These are phyloP conservation scores for Herpetomonas samuelpessoai DNA, from an alignment of 208 protist genomes.

Conservation along the genomic window DNA sequence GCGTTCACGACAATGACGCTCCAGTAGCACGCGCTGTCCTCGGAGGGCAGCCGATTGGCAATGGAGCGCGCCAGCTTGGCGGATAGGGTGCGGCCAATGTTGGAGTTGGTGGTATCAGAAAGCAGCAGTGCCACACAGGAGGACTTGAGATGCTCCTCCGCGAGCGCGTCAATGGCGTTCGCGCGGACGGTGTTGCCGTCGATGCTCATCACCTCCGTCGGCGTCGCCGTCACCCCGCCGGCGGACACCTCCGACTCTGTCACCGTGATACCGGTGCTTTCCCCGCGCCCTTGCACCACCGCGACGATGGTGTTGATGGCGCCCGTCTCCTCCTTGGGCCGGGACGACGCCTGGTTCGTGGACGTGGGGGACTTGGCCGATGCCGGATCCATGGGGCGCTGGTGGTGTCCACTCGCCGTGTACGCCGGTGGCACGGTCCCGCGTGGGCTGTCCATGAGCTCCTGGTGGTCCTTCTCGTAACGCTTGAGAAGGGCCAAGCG, in stretches of 20 bases:
- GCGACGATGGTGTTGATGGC: not conserved
- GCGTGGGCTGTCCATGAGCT: conserved; percentile 13
- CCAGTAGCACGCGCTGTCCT: conserved; percentile 31
- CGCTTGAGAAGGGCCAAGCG: conserved; percentile 2
- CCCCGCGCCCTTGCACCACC: not conserved
- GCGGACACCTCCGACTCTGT: conserved; percentile 2
- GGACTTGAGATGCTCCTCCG: conserved; percentile 25
- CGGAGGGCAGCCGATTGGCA: conserved; percentile 15
- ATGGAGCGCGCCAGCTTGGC: conserved; percentile 14
- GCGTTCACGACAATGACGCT: conserved; percentile 33
- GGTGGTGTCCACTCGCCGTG: conserved; percentile 16
- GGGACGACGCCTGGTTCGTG: not conserved
- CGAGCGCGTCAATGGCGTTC: conserved; percentile 24
- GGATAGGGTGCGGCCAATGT: conserved; percentile 32
- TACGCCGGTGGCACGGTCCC: conserved; percentile 24
- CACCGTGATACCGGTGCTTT: not conserved
- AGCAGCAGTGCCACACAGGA: conserved; percentile 50
- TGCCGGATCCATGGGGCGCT: not conserved
- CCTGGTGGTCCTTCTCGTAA: conserved; percentile 31
- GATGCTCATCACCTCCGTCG: conserved; percentile 29
- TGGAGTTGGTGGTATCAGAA: conserved; percentile 28
- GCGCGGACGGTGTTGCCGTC: conserved; percentile 27
- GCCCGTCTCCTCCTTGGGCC: conserved; percentile 3
- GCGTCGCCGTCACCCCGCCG: conserved; percentile 13
- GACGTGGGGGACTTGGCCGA: not conserved